A percentile compares a stretch with the other conserved stretches of the same genome.
These are phyloP conservation scores for Rickenella mellea DNA, from an alignment of 768 basidiomycete genomes.

Conservation along the genomic window DNA sequence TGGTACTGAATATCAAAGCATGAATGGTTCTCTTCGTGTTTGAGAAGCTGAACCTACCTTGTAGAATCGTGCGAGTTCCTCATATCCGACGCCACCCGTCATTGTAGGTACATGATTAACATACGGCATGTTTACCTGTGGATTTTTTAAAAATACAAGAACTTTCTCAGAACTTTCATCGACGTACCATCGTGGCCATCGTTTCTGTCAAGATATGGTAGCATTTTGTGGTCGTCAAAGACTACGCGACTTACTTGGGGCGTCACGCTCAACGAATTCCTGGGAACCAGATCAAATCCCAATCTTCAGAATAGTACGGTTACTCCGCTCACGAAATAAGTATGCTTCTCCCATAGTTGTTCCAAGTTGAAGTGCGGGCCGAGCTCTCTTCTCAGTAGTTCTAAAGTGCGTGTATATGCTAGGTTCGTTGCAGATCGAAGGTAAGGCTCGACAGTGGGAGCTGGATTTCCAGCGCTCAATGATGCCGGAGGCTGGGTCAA, in stretches of 20 bases:
- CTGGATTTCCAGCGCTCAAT: slow-evolving; percentile 12
- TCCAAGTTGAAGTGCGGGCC: slow-evolving; percentile 38
- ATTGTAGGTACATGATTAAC: slow-evolving; percentile 33
- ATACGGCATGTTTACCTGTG: slow-evolving; percentile 29
- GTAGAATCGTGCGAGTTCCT: slow-evolving; percentile 37
- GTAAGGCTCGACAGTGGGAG: slow-evolving; percentile 21
- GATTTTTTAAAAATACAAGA: slow-evolving; percentile 3
- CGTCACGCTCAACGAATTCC: slow-evolving; percentile 31
- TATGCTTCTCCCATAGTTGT: slow-evolving; percentile 37
- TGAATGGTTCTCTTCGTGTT: background rate
- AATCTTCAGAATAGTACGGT: background rate
- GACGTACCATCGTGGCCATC: slow-evolving; percentile 30
- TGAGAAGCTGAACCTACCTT: slow-evolving; percentile 20
- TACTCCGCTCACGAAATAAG: slow-evolving; percentile 25
- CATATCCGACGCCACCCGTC: slow-evolving; percentile 35
- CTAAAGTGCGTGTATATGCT: slow-evolving; percentile 29
- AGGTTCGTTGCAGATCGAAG: slow-evolving; percentile 27
- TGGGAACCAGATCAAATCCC: slow-evolving; percentile 2
- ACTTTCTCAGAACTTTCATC: background rate
- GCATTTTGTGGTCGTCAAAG: background rate
- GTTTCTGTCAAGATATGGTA: slow-evolving; percentile 19
- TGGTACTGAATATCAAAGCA: slow-evolving; percentile 20
- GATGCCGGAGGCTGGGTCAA: slow-evolving; percentile 21
- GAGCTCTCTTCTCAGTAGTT: slow-evolving; percentile 22
- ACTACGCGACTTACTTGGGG: slow-evolving; percentile 21